phyloP scores from a whole-genome alignment of 257 asterid species.

The Galeopsis tetrahit region DNA sequence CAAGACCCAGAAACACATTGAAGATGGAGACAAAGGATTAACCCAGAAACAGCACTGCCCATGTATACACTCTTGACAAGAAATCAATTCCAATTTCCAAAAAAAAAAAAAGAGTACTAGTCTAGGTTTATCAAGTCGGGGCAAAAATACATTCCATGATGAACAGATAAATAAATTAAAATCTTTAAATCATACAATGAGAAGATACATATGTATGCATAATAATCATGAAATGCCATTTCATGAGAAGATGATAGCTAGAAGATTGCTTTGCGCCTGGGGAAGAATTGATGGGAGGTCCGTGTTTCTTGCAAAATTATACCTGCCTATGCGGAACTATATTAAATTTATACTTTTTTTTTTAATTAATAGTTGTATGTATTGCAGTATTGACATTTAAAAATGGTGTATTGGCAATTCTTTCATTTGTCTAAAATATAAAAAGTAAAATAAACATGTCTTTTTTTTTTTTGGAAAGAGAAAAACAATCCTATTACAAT shows the following conservation, averaged over 20 bases:
- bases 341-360: no score
- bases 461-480: no score
- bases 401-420: no score
- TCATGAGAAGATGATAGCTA: slow-evolving; percentile 1
- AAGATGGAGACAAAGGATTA: background rate
- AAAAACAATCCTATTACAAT: no score
- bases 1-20: slow-evolving; percentile 6
- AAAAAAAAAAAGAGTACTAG: background rate
- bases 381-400: no score
- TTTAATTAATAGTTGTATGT: no score
- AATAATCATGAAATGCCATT: background rate
- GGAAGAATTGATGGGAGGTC: slow-evolving; percentile 32
- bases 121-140: slow-evolving; percentile 12
- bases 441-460: no score
- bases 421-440: no score
- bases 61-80: background rate
- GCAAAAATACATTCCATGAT: slow-evolving; percentile 6
- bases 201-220: background rate
- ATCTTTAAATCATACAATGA: background rate
- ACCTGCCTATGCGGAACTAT: slow-evolving; percentile 28
- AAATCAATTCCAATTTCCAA: slow-evolving; percentile 10
- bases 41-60: slow-evolving; percentile 4
- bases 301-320: slow-evolving; percentile 32
- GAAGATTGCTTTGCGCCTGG: background rate
- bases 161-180: slow-evolving; percentile 11